Percentiles rank a stretch among this genome's conserved stretches.
Conservation (phyloP, 2,329 filamentous ascomycete species). For the Sporothrix brunneoviolacea region DNA sequence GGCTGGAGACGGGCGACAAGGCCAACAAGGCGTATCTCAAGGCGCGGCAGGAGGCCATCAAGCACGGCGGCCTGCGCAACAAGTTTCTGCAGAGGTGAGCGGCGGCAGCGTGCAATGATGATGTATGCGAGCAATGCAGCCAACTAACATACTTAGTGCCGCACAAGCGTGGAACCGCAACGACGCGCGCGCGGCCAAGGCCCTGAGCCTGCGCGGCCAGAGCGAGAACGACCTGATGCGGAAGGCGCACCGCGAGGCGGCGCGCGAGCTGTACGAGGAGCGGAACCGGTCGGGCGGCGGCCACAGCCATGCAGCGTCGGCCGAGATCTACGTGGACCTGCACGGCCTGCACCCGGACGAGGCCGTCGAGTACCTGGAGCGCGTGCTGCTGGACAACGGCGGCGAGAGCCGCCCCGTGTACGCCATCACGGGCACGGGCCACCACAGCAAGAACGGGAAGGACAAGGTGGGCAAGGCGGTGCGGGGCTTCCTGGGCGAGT, state of each 20-base stretch:
- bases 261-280: constrained; percentile 85
- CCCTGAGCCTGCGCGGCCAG: constrained; percentile 85
- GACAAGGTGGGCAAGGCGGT: constrained; percentile 97
- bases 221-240: constrained; percentile 97
- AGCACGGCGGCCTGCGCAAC: constrained; percentile 91
- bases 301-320: constrained; percentile 30
- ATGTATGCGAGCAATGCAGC: too few species aligned
- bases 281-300: constrained; percentile 64
- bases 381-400: constrained; percentile 76
- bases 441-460: constrained; percentile 97
- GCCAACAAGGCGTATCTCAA: constrained; percentile 94
- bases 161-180: constrained; percentile 98
- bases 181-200: constrained; percentile 91
- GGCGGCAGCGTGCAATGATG: too few species aligned
- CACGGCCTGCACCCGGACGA: constrained; percentile 99
- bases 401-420: constrained; percentile 72
- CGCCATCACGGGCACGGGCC: constrained; percentile 91
- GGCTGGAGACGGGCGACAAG: constrained; percentile 86
- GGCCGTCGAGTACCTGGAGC: constrained; percentile 88
- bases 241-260: constrained; percentile 91
- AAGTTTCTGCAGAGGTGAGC: constrained; percentile 98
- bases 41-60: constrained; percentile 90
- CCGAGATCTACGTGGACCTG: constrained; percentile 86
- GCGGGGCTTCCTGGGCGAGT: constrained; percentile 84
- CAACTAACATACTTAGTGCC: constrained; percentile 46